phyloP scores from a whole-genome alignment of 1,284 basidiomycete species.

The Meripilus lineatus region DNA sequence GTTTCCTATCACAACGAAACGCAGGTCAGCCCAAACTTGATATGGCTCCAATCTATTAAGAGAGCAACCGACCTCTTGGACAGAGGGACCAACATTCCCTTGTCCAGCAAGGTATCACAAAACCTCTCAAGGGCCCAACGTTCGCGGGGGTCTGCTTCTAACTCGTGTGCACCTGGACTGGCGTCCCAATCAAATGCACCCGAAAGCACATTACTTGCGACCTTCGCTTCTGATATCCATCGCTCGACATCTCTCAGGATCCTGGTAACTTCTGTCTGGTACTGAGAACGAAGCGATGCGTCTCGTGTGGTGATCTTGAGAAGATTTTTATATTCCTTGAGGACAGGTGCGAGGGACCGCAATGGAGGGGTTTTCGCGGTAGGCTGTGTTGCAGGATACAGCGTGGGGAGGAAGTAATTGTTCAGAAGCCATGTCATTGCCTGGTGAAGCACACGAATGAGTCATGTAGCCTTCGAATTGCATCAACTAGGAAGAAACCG shows the following conservation, averaged over 20 bases:
- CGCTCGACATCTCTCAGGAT: constrained; percentile 56
- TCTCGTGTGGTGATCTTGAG: constrained; percentile 60
- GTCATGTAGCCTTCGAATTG: background rate
- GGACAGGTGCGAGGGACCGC: constrained; percentile 50
- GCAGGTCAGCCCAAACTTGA: constrained; percentile 13
- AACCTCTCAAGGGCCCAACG: constrained; percentile 65
- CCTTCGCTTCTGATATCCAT: constrained; percentile 70
- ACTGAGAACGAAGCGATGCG: constrained; percentile 48
- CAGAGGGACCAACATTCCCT: constrained; percentile 69
- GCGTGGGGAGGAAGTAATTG: constrained; percentile 72
- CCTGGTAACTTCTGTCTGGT: constrained; percentile 44
- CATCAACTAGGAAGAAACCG: background rate
- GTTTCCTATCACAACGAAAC: constrained; percentile 43
- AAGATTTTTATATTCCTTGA: constrained; percentile 66
- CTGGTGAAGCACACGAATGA: constrained; percentile 31
- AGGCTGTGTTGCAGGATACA: constrained; percentile 50
- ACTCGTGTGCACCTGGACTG: constrained; percentile 25
- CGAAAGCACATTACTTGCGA: constrained; percentile 45
- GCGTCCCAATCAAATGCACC: constrained; percentile 45
- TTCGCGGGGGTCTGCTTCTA: constrained; percentile 44
- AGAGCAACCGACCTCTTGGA: constrained; percentile 65
- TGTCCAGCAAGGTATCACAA: constrained; percentile 56
- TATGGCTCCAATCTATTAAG: constrained; percentile 2
- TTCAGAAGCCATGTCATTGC: constrained; percentile 76
- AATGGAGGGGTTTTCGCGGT: constrained; percentile 25